phyloP scores from a whole-genome alignment of 2,329 filamentous ascomycete genomes.

The Diaporthe sp. region DNA sequence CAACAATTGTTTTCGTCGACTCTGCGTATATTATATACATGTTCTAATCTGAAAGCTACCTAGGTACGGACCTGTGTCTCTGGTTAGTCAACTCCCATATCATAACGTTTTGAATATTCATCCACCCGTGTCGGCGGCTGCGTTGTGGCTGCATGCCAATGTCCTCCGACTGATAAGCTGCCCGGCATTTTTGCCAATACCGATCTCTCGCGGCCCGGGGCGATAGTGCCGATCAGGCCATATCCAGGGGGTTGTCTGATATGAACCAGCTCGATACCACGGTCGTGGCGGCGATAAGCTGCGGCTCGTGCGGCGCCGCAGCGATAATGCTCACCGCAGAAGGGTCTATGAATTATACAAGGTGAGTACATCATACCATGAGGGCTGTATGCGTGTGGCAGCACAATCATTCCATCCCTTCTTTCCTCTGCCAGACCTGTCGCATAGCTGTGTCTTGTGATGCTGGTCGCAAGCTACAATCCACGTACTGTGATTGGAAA shows the following conservation, averaged over 20 bases:
- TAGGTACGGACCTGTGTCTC: background rate
- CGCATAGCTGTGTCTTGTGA: background rate
- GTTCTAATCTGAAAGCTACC: background rate
- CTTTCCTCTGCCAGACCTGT: background rate
- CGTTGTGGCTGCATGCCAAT: background rate
- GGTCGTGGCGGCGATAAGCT: conserved; percentile 1
- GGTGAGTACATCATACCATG: background rate
- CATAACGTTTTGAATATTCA: background rate
- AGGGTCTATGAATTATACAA: background rate
- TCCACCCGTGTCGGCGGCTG: background rate
- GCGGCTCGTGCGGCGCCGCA: background rate
- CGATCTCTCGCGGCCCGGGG: conserved; percentile 5
- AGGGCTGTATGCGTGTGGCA: background rate
- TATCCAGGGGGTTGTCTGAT: background rate
- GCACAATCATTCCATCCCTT: background rate
- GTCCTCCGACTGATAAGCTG: background rate
- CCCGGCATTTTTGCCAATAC: conserved; percentile 3
- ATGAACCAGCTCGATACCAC: background rate
- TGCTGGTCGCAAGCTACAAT: background rate
- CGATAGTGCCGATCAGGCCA: background rate
- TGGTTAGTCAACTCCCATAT: background rate
- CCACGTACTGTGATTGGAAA: background rate
- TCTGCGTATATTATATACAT: background rate
- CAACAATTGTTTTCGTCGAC: background rate
- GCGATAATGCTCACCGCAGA: background rate